Evolutionary conservation across 169 alveolate genomes (phyloP).

Genomic region (Eimeria necatrix): DNA sequence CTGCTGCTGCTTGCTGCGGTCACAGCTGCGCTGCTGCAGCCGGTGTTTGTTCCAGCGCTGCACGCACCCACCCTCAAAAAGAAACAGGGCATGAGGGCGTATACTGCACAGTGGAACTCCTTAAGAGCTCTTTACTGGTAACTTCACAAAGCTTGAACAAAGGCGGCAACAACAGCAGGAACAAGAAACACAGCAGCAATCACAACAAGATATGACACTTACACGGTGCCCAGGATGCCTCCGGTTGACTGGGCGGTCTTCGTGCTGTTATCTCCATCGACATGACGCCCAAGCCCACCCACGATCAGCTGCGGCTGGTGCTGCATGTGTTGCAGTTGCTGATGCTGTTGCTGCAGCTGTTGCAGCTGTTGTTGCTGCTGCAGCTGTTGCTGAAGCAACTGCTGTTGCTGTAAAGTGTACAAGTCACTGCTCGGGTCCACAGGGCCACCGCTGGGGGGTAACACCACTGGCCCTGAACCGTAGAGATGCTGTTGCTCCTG

Average conservation of each 20-base stretch:
- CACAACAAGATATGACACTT: background rate
- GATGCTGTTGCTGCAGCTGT: slow-evolving; percentile 45
- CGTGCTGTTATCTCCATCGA: slow-evolving; percentile 31
- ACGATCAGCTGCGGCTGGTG: slow-evolving; percentile 55
- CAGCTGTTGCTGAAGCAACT: slow-evolving; percentile 68
- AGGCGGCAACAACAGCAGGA: background rate
- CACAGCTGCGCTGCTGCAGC: slow-evolving; percentile 73
- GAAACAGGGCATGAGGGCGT: background rate
- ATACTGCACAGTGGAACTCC: background rate
- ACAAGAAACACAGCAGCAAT: background rate
- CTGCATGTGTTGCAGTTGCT: slow-evolving; percentile 57
- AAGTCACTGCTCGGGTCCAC: slow-evolving; percentile 56
- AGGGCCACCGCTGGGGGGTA: slow-evolving; percentile 44
- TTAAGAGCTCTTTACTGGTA: background rate
- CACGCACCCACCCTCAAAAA: background rate
- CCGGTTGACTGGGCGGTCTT: background rate
- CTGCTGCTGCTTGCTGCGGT: slow-evolving; percentile 77
- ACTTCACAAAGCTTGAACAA: background rate
- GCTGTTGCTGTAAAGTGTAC: slow-evolving; percentile 49
- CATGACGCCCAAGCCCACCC: slow-evolving; percentile 57
- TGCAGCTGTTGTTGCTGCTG: slow-evolving; percentile 63
- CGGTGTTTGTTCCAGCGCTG: slow-evolving; percentile 51
- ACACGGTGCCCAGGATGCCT: slow-evolving; percentile 38
- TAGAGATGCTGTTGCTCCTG: slow-evolving; percentile 66
- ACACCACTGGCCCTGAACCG: slow-evolving; percentile 37